phyloP scores from a whole-genome alignment of 2,329 filamentous ascomycete genomes.

The Clonostachys byssicola region DNA sequence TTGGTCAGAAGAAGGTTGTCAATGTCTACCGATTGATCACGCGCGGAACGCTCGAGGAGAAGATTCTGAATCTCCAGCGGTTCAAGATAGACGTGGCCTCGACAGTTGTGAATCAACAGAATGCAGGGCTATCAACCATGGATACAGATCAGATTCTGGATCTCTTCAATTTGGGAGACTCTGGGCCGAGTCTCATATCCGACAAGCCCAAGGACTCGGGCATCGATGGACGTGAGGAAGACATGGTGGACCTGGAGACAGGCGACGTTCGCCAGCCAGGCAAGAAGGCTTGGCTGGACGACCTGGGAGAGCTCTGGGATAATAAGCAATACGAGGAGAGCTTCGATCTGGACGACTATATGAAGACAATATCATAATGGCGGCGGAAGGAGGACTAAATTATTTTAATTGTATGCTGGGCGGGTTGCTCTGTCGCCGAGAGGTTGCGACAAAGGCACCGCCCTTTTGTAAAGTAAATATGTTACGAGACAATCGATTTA shows the following conservation, averaged over 20 bases:
- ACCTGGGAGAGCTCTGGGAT: slow-evolving; percentile 94
- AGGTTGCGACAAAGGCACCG: too few species aligned
- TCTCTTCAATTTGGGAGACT: slow-evolving; percentile 86
- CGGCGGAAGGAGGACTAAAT: not conserved
- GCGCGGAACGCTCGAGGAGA: slow-evolving; percentile 92
- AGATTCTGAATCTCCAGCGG: slow-evolving; percentile 94
- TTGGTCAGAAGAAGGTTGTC: slow-evolving; percentile 99
- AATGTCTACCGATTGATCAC: slow-evolving; percentile 98
- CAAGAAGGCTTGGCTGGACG: slow-evolving; percentile 93
- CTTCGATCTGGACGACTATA: slow-evolving; percentile 91
- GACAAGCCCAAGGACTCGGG: slow-evolving; percentile 52
- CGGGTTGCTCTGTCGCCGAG: too few species aligned
- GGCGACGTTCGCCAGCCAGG: slow-evolving; percentile 95
- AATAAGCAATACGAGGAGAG: slow-evolving; percentile 97
- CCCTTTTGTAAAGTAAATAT: too few species aligned
- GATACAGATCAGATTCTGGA: slow-evolving; percentile 98
- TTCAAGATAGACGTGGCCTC: slow-evolving; percentile 99
- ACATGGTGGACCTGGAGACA: slow-evolving; percentile 90
- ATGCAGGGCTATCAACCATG: slow-evolving; percentile 91
- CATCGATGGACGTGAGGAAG: slow-evolving; percentile 65
- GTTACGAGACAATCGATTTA: too few species aligned
- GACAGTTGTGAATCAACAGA: slow-evolving; percentile 98
- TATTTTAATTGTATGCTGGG: too few species aligned
- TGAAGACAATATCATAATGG: slow-evolving; percentile 80
- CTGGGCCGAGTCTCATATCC: slow-evolving; percentile 61